phyloP scores from a whole-genome alignment of 1,139 yeast species.

The Geotrichum cucujoidarum region DNA sequence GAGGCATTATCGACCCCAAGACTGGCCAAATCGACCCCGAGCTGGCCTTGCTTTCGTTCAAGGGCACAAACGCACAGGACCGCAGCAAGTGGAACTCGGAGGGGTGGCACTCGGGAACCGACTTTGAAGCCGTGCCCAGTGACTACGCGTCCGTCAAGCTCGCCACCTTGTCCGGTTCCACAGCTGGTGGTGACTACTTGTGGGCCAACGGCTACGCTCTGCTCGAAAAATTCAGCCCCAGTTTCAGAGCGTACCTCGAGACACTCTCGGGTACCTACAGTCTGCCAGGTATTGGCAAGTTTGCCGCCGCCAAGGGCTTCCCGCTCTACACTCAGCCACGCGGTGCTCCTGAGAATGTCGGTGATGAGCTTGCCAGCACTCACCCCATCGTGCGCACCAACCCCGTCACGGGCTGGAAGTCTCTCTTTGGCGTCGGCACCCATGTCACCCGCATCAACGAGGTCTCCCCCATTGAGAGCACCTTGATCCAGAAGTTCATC shows the following conservation, averaged over 20 bases:
- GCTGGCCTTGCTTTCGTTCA: slow-evolving; percentile 25
- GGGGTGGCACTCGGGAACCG: slow-evolving; percentile 47
- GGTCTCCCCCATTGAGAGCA: slow-evolving; percentile 38
- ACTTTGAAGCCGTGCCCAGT: slow-evolving; percentile 46
- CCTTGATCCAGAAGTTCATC: slow-evolving; percentile 40
- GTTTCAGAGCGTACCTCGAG: slow-evolving; percentile 41
- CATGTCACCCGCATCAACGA: slow-evolving; percentile 42
- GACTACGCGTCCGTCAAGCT: slow-evolving; percentile 44
- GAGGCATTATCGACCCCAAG: slow-evolving; percentile 26
- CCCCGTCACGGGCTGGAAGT: slow-evolving; percentile 48
- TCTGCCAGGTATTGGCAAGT: slow-evolving; percentile 33
- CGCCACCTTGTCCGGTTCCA: slow-evolving; percentile 39
- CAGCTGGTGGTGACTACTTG: slow-evolving; percentile 45
- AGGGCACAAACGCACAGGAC: slow-evolving; percentile 24
- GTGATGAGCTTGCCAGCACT: slow-evolving; percentile 33
- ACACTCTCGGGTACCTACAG: slow-evolving; percentile 35
- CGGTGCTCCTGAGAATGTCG: slow-evolving; percentile 37
- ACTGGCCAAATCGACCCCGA: slow-evolving; percentile 24
- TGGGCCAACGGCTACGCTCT: slow-evolving; percentile 47
- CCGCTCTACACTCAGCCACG: slow-evolving; percentile 37
- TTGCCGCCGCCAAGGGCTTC: slow-evolving; percentile 37
- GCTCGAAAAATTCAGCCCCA: slow-evolving; percentile 44
- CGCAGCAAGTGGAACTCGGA: slow-evolving; percentile 19
- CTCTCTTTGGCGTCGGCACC: slow-evolving; percentile 41
- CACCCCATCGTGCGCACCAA: slow-evolving; percentile 47